phyloP scores from a whole-genome alignment of 108 stramenopile genomes.

The Cylindrotheca closterium region DNA sequence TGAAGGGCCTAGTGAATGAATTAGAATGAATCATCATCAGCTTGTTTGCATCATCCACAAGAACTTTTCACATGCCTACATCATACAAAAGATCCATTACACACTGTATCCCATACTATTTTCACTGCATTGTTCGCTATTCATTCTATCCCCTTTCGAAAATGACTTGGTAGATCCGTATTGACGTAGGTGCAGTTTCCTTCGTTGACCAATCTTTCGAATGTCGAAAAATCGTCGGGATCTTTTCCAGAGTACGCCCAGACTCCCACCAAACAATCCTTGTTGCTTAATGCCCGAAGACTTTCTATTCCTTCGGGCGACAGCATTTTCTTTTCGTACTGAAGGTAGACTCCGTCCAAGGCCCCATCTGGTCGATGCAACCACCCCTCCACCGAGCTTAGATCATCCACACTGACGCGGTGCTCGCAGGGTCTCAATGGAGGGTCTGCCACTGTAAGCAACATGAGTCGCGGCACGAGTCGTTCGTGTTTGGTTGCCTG shows the following conservation, averaged over 20 bases:
- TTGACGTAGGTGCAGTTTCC: constrained; percentile 76
- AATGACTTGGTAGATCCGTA: constrained; percentile 64
- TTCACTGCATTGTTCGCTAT: neutral
- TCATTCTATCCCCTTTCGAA: constrained; percentile 36
- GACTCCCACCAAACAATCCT: constrained; percentile 50
- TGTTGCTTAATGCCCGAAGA: constrained; percentile 37
- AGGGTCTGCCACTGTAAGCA: constrained; percentile 57
- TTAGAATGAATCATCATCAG: no score
- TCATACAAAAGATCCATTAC: no score
- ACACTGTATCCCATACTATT: no score
- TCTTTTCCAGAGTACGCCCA: constrained; percentile 58
- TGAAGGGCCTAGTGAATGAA: no score
- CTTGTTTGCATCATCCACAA: no score
- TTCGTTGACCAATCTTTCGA: constrained; percentile 43
- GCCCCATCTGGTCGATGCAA: constrained; percentile 40
- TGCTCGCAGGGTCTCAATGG: constrained; percentile 49
- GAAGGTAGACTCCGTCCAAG: constrained; percentile 75
- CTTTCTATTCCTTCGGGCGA: constrained; percentile 42
- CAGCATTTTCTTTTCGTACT: constrained; percentile 66
- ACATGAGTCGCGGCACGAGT: constrained; percentile 45
- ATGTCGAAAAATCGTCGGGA: constrained; percentile 66
- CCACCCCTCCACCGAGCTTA: constrained; percentile 55
- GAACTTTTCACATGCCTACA: no score
- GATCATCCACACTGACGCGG: constrained; percentile 45
- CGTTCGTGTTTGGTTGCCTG: constrained; percentile 2